phyloP scores from a whole-genome alignment of 257 asterid genomes.

The Jacaranda copaia region DNA sequence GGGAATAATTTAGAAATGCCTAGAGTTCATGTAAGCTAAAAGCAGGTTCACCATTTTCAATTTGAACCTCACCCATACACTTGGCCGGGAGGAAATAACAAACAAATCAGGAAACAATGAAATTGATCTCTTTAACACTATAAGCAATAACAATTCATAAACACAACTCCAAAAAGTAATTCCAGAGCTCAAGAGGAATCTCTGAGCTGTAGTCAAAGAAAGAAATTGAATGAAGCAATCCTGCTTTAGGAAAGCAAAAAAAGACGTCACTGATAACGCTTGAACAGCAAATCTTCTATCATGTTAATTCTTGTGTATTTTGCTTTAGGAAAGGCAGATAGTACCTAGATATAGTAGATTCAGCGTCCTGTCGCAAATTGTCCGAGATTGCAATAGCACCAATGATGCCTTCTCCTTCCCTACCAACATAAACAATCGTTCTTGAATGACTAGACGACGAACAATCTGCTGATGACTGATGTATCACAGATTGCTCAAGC shows the following conservation, averaged over 20 bases:
- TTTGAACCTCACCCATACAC: slow-evolving; percentile 4
- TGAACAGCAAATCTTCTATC: background rate
- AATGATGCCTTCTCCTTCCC: slow-evolving; percentile 93
- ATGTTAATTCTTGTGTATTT: background rate
- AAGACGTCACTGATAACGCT: background rate
- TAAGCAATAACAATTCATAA: background rate
- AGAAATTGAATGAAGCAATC: background rate
- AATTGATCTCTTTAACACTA: slow-evolving; percentile 3
- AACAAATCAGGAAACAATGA: background rate
- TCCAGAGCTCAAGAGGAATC: background rate
- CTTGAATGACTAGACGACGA: slow-evolving; percentile 78
- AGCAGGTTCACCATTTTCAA: slow-evolving; percentile 17
- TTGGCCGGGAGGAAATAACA: background rate
- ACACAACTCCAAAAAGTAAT: background rate
- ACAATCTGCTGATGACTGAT: slow-evolving; percentile 54
- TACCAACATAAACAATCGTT: slow-evolving; percentile 87
- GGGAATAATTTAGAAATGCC: slow-evolving; percentile 5
- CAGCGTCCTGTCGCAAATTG: slow-evolving; percentile 81
- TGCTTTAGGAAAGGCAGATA: slow-evolving; percentile 26
- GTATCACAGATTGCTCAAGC: slow-evolving; percentile 73
- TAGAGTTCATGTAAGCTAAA: slow-evolving; percentile 23
- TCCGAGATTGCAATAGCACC: slow-evolving; percentile 94
- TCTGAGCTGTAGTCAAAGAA: background rate
- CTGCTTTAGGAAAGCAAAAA: slow-evolving; percentile 4
- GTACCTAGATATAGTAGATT: slow-evolving; percentile 77